Percentiles rank a stretch among this genome's conserved stretches.
Evolutionary conservation across 805 yeast genomes (phyloP).

Genomic region (Kodamaea jinghongensis): DNA sequence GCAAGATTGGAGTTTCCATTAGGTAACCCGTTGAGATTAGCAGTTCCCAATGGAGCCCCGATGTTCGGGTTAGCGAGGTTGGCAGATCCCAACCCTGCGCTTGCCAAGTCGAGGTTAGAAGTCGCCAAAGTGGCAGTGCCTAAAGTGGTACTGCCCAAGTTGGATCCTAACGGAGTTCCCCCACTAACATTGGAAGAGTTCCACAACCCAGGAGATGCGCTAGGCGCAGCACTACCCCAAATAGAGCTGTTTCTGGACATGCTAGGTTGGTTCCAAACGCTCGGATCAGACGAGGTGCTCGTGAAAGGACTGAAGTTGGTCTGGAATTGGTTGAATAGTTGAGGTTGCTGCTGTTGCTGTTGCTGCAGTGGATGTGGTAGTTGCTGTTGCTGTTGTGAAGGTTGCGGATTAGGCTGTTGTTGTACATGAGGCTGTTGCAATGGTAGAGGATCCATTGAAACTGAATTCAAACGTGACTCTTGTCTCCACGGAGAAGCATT

Average conservation of each 20-base stretch:
- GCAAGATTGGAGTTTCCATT: no score
- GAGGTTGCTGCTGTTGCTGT: constrained; percentile 1
- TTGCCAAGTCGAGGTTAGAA: no score
- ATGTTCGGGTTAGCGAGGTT: no score
- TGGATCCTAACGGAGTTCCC: no score
- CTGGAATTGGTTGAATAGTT: constrained; percentile 6
- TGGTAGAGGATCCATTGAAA: background rate
- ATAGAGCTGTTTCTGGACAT: constrained; percentile 25
- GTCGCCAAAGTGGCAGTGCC: background rate
- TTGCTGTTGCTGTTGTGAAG: background rate
- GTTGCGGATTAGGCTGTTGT: no score
- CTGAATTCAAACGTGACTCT: constrained; percentile 12
- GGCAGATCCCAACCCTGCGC: no score
- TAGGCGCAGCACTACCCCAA: constrained; percentile 23
- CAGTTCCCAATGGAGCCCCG: no score
- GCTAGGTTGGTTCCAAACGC: constrained; percentile 11
- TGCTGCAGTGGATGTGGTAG: background rate
- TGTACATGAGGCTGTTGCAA: background rate
- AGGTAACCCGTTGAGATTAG: no score
- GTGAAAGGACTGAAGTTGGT: constrained; percentile 19
- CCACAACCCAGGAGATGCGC: constrained; percentile 2
- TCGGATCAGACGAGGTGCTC: background rate
- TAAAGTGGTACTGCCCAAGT: constrained; percentile 1
- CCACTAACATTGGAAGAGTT: background rate
- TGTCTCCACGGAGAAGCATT: constrained; percentile 14